Base-by-base conservation (phyloP, 805 yeast species). In the Cyberlindnera americana region DNA sequence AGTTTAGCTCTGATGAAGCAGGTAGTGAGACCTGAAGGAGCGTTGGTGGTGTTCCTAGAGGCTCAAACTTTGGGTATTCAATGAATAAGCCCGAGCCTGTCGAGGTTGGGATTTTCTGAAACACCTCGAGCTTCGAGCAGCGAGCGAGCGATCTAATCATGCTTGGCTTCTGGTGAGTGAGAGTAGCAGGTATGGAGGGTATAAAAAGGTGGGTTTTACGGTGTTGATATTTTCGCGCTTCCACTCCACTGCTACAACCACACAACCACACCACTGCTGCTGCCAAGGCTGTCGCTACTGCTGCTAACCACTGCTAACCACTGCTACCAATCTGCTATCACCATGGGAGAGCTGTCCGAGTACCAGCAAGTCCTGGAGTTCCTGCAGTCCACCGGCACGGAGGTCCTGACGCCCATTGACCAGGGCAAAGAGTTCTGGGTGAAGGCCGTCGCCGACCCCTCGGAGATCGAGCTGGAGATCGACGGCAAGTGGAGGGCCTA, bases 41-140 rank as follows among this genome's bases (percentile, higher is more conserved):
- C 3, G 60, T 51, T 12, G 61, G 48, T 18, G 56, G 50, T 9
- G 59, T 51, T 2, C 59, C 56, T 36, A 59, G 38, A 18, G 60
- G 54, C 27, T 57, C 41, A 38, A 60, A 60, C 10, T 47, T 50
- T 5, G 65, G 59, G 21, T 50, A 40, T 27, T 59, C 60, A 17
- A 59, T 43, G 37, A 61, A 60, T 4, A 59, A 57, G 1, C 64
- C 66, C 5, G 53, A 36, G 2, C 61, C 61, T 3, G 62, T 57
- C 10, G 48, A 40, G 3, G 43, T 40, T 12, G 52, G 52, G 1
- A 46, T 38, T 3, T 43, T 19, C 9, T 40, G 41, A 5, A 45
- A 29, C 12, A 19, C 19, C 11, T 33, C 22, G 17, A 40, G 23
- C n/a, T n/a, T n/a, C n/a, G n/a, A n/a, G n/a, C n/a, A n/a, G n/a